phyloP scores from a whole-genome alignment of 2,329 filamentous ascomycete species.

The Xylaria sp. region DNA sequence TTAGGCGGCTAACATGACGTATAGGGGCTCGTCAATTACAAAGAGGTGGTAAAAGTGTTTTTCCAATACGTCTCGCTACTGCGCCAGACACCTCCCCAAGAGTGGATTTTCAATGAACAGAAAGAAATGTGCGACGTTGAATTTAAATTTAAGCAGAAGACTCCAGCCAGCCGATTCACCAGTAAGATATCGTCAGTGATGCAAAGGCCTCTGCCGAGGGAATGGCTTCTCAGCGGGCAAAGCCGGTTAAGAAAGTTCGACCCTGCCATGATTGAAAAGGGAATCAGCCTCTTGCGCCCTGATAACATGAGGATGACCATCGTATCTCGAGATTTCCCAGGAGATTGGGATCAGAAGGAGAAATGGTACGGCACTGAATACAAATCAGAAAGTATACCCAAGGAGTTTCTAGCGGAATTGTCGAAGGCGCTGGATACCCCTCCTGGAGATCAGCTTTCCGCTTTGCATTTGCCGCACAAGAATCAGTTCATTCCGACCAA shows the following conservation, averaged over 20 bases:
- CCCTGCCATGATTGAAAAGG: slow-evolving; percentile 73
- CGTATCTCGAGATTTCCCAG: slow-evolving; percentile 82
- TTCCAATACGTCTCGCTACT: slow-evolving; percentile 94
- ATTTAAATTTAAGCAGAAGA: slow-evolving; percentile 95
- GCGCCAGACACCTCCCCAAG: slow-evolving; percentile 76
- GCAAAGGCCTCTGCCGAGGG: slow-evolving; percentile 86
- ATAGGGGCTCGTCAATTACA: slow-evolving; percentile 75
- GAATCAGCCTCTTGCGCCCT: slow-evolving; percentile 74
- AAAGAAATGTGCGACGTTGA: slow-evolving; percentile 89
- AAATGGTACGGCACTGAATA: slow-evolving; percentile 99
- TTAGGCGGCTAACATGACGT: slow-evolving; percentile 24
- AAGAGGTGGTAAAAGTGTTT: slow-evolving; percentile 79
- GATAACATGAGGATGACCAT: slow-evolving; percentile 90
- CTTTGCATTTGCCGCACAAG: slow-evolving; percentile 85
- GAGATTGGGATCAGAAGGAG: slow-evolving; percentile 85
- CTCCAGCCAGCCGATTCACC: slow-evolving; percentile 85
- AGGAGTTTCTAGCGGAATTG: slow-evolving; percentile 75
- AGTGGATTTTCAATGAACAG: slow-evolving; percentile 95
- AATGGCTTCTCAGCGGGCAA: slow-evolving; percentile 84
- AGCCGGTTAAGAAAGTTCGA: slow-evolving; percentile 81
- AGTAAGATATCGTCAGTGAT: slow-evolving; percentile 85
- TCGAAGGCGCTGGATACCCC: slow-evolving; percentile 65
- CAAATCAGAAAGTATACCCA: slow-evolving; percentile 77
- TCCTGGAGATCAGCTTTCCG: slow-evolving; percentile 64
- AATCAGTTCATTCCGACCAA: slow-evolving; percentile 97